phyloP scores from a whole-genome alignment of 2,329 filamentous ascomycete genomes.

The Trichoderma sp. region DNA sequence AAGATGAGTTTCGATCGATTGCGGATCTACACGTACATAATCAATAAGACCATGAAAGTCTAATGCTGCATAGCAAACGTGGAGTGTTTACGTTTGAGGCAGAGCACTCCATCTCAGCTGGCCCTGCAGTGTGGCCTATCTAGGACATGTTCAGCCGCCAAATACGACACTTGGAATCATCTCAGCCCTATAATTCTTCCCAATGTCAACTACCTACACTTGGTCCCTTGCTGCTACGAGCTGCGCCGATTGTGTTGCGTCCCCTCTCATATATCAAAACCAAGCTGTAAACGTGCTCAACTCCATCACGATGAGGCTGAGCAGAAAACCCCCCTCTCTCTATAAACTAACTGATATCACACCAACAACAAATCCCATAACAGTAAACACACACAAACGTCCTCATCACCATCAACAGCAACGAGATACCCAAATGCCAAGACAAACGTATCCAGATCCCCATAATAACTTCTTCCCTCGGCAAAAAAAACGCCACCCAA shows the following conservation, averaged over 20 bases:
- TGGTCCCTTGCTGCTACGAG: not conserved
- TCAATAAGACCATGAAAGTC: not conserved
- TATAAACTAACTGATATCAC: not conserved
- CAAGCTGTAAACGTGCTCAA: not conserved
- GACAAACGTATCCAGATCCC: not conserved
- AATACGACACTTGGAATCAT: not conserved
- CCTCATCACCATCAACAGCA: not conserved
- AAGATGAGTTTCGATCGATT: not conserved
- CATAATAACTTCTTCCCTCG: not conserved
- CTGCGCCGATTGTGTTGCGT: not conserved
- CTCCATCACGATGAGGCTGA: not conserved
- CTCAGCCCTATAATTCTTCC: not conserved
- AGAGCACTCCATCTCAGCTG: not conserved
- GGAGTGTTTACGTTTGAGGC: not conserved
- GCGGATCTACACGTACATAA: not conserved
- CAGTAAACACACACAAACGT: not conserved
- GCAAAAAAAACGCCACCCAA: conserved; percentile 15
- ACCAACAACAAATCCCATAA: not conserved
- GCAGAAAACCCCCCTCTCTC: not conserved
- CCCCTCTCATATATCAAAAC: not conserved
- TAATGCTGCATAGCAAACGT: not conserved
- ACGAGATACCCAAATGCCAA: not conserved
- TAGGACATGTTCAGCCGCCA: not conserved
- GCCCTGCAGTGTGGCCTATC: not conserved
- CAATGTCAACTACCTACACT: not conserved